A percentile compares a stretch with the other conserved stretches of the same genome.
These are phyloP conservation scores for Triticum urartu DNA, from an alignment of 176 grass and related monocot genomes.

Conservation along the genomic window DNA sequence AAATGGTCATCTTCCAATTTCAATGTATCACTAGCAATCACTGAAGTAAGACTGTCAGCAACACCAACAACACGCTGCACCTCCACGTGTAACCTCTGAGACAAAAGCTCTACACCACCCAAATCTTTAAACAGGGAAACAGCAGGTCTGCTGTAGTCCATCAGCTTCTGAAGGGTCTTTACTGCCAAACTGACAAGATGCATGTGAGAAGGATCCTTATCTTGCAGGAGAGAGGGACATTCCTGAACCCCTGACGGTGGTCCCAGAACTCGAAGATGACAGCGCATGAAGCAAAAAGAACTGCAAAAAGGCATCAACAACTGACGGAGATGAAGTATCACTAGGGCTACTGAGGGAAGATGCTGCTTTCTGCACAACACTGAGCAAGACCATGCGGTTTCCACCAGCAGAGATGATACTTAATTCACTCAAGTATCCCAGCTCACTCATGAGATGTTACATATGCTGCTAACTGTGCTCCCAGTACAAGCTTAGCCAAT, in stretches of 20 bases:
- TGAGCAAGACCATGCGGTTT: slow-evolving; percentile 88
- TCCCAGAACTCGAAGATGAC: slow-evolving; percentile 91
- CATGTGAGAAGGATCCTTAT: slow-evolving; percentile 74
- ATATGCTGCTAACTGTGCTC: slow-evolving; percentile 91
- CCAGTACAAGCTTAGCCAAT: slow-evolving; percentile 78
- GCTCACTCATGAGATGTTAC: slow-evolving; percentile 92
- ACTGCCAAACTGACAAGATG: slow-evolving; percentile 78
- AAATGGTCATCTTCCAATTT: slow-evolving; percentile 79
- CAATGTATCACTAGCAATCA: slow-evolving; percentile 52
- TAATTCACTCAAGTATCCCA: slow-evolving; percentile 79
- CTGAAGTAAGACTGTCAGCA: slow-evolving; percentile 45
- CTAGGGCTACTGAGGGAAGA: slow-evolving; percentile 43
- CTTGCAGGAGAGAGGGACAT: slow-evolving; percentile 83
- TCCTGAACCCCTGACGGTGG: slow-evolving; percentile 74
- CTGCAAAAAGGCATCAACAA: slow-evolving; percentile 84
- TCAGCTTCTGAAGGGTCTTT: slow-evolving; percentile 88
- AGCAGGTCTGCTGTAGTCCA: slow-evolving; percentile 91
- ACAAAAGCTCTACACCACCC: slow-evolving; percentile 81
- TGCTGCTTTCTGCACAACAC: slow-evolving; percentile 92
- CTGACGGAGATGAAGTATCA: too few species aligned
- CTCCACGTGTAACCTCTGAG: slow-evolving; percentile 79
- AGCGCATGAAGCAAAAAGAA: slow-evolving; percentile 97
- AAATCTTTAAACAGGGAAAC: slow-evolving; percentile 95
- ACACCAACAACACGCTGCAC: slow-evolving; percentile 75
- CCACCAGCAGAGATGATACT: slow-evolving; percentile 84